These are phyloP conservation scores for Loxodes magnus DNA, from an alignment of 73 alveolate species.

Conservation along the genomic window DNA sequence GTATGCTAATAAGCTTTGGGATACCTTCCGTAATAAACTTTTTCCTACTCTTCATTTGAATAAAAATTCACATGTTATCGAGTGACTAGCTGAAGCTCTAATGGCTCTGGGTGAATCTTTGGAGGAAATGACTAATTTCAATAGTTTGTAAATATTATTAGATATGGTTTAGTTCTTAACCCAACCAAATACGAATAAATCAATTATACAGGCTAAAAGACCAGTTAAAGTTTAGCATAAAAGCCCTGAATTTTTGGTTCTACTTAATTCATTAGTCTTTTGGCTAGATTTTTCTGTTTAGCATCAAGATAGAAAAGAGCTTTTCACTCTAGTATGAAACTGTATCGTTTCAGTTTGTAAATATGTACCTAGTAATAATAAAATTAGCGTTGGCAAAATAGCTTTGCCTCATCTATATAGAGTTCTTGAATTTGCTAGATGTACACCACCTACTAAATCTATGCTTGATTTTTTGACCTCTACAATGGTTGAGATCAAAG, in stretches of 20 bases:
- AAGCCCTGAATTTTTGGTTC: conserved; percentile 25
- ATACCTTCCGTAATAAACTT: neutral
- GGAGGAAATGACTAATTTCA: too few relatives aligned
- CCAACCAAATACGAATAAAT: too few relatives aligned
- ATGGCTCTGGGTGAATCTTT: too few relatives aligned
- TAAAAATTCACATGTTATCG: too few relatives aligned
- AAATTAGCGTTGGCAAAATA: conserved; percentile 15
- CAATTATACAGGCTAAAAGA: too few relatives aligned
- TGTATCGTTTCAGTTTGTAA: conserved; percentile 13
- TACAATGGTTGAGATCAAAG: conserved; percentile 22
- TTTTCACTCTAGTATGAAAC: conserved; percentile 34
- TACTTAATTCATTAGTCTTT: conserved; percentile 29
- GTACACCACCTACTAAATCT: conserved; percentile 32
- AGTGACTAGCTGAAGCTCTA: too few relatives aligned
- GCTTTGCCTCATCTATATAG: conserved; percentile 21
- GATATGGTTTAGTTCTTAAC: too few relatives aligned
- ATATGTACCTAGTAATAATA: conserved; percentile 13
- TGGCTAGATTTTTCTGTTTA: conserved; percentile 45
- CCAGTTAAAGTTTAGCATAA: too few relatives aligned
- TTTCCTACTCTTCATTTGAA: too few relatives aligned
- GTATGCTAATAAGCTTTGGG: conserved; percentile 5
- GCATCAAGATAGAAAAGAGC: conserved; percentile 21
- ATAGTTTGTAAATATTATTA: too few relatives aligned
- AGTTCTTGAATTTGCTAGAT: conserved; percentile 15
- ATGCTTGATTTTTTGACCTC: conserved; percentile 38